Percentiles rank a stretch among this genome's conserved stretches.
Evolutionary conservation across 1,284 basidiomycete genomes (phyloP).

Genomic region (Hemileia vastatrix): DNA sequence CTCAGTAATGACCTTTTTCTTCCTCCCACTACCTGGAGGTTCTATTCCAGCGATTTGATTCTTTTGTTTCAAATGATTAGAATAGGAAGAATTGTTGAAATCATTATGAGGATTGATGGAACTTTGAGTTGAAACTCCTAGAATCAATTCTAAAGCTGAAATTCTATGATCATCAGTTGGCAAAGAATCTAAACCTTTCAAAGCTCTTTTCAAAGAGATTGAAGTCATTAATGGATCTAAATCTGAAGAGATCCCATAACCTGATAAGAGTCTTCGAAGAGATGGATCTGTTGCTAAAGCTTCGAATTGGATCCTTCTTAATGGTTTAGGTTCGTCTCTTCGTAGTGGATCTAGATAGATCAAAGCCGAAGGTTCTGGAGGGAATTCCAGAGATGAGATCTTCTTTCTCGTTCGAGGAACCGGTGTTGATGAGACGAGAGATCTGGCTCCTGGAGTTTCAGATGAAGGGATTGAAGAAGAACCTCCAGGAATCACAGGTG

Average conservation of each 20-base stretch:
- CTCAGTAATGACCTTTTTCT: conserved; percentile 33
- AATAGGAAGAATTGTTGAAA: too few species aligned
- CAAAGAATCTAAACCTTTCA: too few species aligned
- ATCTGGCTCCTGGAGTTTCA: neutral
- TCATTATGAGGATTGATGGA: too few species aligned
- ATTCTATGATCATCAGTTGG: too few species aligned
- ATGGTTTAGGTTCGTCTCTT: conserved; percentile 38
- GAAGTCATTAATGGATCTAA: too few species aligned
- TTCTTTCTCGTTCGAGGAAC: neutral
- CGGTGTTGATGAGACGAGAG: neutral
- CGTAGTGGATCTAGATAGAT: conserved; percentile 41
- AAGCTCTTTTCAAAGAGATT: too few species aligned
- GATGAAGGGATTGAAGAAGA: neutral
- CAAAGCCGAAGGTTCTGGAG: conserved; percentile 40
- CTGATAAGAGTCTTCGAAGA: conserved; percentile 32
- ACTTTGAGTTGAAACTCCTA: too few species aligned
- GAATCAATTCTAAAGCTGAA: too few species aligned
- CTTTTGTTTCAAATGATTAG: neutral
- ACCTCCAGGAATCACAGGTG: neutral
- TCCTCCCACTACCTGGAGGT: conserved; percentile 11
- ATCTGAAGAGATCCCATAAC: too few species aligned
- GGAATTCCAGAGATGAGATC: conserved; percentile 32
- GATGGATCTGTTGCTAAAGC: conserved; percentile 33
- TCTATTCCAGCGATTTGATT: neutral
- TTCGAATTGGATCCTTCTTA: conserved; percentile 32